A percentile compares a stretch with the other conserved stretches of the same genome.
These are phyloP conservation scores for Rutstroemia sp. DNA, from an alignment of 2,329 filamentous ascomycete genomes.

Conservation along the genomic window DNA sequence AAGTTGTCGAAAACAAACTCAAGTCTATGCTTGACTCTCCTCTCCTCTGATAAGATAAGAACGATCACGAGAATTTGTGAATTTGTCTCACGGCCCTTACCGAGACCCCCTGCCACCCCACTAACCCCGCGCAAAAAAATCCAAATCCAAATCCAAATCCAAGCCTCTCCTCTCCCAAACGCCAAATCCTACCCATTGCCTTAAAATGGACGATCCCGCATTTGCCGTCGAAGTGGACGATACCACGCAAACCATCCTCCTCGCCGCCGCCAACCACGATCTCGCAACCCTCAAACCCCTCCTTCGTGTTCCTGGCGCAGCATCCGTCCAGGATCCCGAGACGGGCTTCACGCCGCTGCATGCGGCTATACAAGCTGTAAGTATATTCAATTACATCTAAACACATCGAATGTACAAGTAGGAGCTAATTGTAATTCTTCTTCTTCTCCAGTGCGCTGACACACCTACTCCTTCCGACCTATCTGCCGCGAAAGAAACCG, in stretches of 20 bases:
- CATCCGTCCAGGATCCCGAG: constrained; percentile 75
- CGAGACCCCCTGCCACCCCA: too few species aligned
- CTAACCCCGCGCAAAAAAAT: too few species aligned
- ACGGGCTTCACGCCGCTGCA: constrained; percentile 87
- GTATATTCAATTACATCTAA: constrained; percentile 16
- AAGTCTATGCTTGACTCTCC: too few species aligned
- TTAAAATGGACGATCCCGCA: constrained; percentile 26
- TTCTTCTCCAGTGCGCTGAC: neutral
- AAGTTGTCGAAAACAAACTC: too few species aligned
- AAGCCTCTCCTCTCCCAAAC: too few species aligned
- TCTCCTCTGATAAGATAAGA: too few species aligned
- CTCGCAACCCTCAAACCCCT: constrained; percentile 26
- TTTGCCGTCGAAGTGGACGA: constrained; percentile 19
- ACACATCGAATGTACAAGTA: neutral
- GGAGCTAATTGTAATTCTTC: neutral
- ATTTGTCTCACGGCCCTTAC: too few species aligned
- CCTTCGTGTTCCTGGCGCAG: constrained; percentile 36
- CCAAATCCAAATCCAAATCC: too few species aligned
- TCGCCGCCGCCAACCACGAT: constrained; percentile 57
- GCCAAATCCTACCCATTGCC: neutral
- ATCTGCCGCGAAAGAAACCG: constrained; percentile 56
- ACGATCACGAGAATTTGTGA: too few species aligned
- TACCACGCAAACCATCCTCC: constrained; percentile 51
- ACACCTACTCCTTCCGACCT: constrained; percentile 30
- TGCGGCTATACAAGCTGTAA: constrained; percentile 76